phyloP scores from a whole-genome alignment of 768 basidiomycete species.

The Pulveroboletus ravenelii region DNA sequence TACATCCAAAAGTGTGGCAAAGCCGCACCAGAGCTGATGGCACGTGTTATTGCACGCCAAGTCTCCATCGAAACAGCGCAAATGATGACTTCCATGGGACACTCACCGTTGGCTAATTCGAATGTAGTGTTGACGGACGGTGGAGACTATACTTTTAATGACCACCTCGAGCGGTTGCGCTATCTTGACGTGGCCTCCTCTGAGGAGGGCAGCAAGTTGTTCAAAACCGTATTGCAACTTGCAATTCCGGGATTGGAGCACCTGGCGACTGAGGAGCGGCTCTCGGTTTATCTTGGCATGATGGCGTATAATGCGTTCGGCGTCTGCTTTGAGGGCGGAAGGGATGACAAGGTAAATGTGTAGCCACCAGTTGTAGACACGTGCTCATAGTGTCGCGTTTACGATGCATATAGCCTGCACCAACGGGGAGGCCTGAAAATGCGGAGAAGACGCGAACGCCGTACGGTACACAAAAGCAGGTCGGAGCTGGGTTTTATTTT shows the following conservation, averaged over 20 bases:
- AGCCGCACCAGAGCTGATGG: constrained; percentile 53
- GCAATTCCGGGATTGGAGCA: constrained; percentile 71
- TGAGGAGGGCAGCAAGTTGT: constrained; percentile 45
- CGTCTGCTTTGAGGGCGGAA: constrained; percentile 59
- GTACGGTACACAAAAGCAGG: constrained; percentile 66
- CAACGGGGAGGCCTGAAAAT: constrained; percentile 58
- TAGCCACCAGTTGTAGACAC: neutral
- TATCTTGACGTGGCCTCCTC: constrained; percentile 53
- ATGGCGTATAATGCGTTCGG: constrained; percentile 78
- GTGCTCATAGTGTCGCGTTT: neutral
- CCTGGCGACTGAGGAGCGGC: constrained; percentile 60
- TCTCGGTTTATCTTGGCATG: constrained; percentile 58
- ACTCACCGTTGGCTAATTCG: constrained; percentile 6
- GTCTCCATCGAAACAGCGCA: constrained; percentile 61
- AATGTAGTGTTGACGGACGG: constrained; percentile 35
- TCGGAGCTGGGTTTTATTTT: constrained; percentile 71
- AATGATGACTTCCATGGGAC: constrained; percentile 34
- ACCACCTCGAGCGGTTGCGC: constrained; percentile 73
- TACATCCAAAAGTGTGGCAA: constrained; percentile 48
- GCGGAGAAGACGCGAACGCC: constrained; percentile 74
- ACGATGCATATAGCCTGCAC: constrained; percentile 40
- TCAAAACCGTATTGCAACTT: constrained; percentile 51
- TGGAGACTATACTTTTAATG: constrained; percentile 59
- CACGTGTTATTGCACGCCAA: constrained; percentile 70
- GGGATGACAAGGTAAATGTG: constrained; percentile 61